Base-by-base conservation (phyloP, 345 rosid genomes). In the Linum tenue region DNA sequence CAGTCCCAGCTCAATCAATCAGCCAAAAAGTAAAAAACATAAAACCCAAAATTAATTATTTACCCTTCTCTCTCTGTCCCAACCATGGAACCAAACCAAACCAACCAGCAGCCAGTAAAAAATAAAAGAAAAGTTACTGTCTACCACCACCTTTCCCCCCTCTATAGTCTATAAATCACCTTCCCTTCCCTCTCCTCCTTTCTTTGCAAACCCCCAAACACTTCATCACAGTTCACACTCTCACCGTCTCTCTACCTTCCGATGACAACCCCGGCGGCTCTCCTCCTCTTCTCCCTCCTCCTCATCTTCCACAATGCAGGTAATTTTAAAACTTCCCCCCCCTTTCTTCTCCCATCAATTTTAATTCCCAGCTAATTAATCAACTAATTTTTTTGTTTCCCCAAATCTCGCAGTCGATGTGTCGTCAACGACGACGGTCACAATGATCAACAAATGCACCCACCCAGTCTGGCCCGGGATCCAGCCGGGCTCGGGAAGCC, bases 381-480 rank as follows among this genome's bases (percentile, higher is more conserved):
- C 16, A 7, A 35, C n/a, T 56, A 14, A 15, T 22, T 56, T 56
- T 16, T 14, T 56, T 35, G 12, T 56, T 16, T n/a, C 36, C 4
- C 22, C 38, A n/a, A 7, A 31, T 9, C 17, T 16, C 15, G 11
- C 68, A 71, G 77, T 64, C 50, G 74, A 67, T 62, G 79, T 71
- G 4, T 77, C 88, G 37, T 83, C 90, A 5, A 82, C 92, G 1
- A 82, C 80, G 22, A 64, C 80, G 16, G 64, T 90, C n/a, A 84
- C 92, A 2, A 65, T 94, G 8, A 36, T 58, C 86, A 94, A 94
- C 96, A 88, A 80, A 61, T 94, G 99, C 73, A 3, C 64, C 2
- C 81, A 90, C 71, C 85, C 96, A 11, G 97, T 92, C 7, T 90
- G 99, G 99, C 99, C 99, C 0, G 99, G 90, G 5, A 85, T 92